Evolutionary conservation across 139 green algal genomes (phyloP), one percentile per base, ranked within the genome.

Genomic region (Parachlorella kessleri): DNA sequence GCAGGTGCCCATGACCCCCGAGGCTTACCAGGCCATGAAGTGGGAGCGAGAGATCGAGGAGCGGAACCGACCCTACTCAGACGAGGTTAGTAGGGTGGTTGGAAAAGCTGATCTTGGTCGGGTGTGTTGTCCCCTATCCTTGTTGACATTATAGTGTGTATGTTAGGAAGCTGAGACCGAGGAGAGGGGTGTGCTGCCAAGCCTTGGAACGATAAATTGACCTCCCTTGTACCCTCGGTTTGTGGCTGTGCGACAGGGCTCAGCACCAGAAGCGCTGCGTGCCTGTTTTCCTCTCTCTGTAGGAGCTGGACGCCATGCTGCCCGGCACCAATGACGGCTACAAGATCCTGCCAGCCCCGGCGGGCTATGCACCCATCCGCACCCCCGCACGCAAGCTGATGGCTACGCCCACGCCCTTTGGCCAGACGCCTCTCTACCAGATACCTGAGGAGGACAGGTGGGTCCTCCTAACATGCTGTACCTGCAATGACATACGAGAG

Each of bases 261-360:
- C n/a, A n/a, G n/a, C n/a, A n/a, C n/a, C n/a, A n/a, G n/a, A n/a
- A n/a, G n/a, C n/a, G n/a, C n/a, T n/a, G n/a, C n/a, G n/a, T n/a
- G n/a, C n/a, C n/a, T n/a, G n/a, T n/a, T n/a, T n/a, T n/a, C n/a
- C n/a, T n/a, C n/a, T n/a, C n/a, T n/a, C n/a, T n/a, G n/a, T n/a
- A 79, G 66, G 97, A 99, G 81, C 89, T 99, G 72, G 96, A 99
- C 70, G 87, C 91, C 2, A 93, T 99, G 87, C 89, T 99, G 76
- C 97, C 97, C 0, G 86, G 89, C 6, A 79, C 95, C 24, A 74
- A 84, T 36, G 93, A 98, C 64, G 96, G 95, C 14, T 98, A 98
- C 84, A 87, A 93, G 77, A 59, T 98, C 36, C 76, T 99, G 55
- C 77, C 91, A 3, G 86, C 92, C 4, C 96, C 96, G 32, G 72